Evolutionary conservation across 2,329 filamentous ascomycete species (phyloP), one percentile per base, ranked within the genome.

Genomic region (Exophiala sp.): DNA sequence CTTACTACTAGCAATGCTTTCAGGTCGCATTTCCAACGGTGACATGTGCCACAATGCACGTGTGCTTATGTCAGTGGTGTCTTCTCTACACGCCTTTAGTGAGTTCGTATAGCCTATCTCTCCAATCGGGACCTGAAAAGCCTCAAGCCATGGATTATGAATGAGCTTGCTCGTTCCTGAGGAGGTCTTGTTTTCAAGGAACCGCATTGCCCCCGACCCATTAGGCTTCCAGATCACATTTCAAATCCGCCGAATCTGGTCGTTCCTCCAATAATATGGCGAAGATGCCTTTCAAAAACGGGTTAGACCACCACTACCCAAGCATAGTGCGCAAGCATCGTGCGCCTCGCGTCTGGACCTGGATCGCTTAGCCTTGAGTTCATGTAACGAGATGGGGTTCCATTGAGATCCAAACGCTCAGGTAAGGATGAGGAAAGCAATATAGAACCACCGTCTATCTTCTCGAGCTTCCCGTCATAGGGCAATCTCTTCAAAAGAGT

Each of bases 371-470:
- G 47, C 40, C 48, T 32, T 44, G 36, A 29, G 42, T n/a, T 5
- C 7, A 5, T 32, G 47, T 51, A 36, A 48, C 32, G 35, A 42
- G 43, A 46, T n/a, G 41, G 45, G 34, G 14, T 54, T 55, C 57
- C 38, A 60, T 51, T 8, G 40, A 40, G 34, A 41, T 55, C 38
- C 24, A 47, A 57, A 48, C 55, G 57, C 54, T 60, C 50, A 60
- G 50, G 33, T 60, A 60, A 60, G 48, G 33, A 60, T 60, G 42
- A 43, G 41, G 38, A 55, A 60, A 50, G 42, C 51, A 35, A 21
- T 60, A 60, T 55, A 55, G 54, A 60, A 60, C 34, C 24, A 20
- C 40, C 57, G 40, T 33, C 54, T 18, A 40, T n/a, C 42, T 57
- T 59, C 57, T 55, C 40, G 57, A 39, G 32, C 14, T 47, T 47